A percentile compares a stretch with the other conserved stretches of the same genome.
phyloP scores from a whole-genome alignment of 1,284 basidiomycete genomes.

The Ceratobasidium sp. region DNA sequence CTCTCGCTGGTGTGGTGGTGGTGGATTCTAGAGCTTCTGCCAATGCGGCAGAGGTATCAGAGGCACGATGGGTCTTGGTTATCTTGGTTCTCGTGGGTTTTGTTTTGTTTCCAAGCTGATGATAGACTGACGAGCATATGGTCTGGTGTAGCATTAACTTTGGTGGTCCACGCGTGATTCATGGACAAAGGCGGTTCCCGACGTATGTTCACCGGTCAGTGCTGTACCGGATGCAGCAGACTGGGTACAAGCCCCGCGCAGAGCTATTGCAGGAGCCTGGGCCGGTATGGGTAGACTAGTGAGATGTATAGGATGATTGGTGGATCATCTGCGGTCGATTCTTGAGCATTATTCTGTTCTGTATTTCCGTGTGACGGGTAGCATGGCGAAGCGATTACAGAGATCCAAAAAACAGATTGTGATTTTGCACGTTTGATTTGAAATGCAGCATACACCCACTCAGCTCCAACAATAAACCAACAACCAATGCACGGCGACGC shows the following conservation, averaged over 20 bases:
- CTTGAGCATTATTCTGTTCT: too few relatives aligned
- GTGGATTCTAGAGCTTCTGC: conserved; percentile 49
- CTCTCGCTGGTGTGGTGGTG: conserved; percentile 42
- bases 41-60: conserved; percentile 45
- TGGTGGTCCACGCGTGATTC: conserved; percentile 28
- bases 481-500: too few relatives aligned
- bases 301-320: too few relatives aligned
- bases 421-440: too few relatives aligned
- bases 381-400: too few relatives aligned
- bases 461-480: too few relatives aligned
- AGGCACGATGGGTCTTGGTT: conserved; percentile 22
- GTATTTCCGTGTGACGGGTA: too few relatives aligned
- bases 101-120: not conserved
- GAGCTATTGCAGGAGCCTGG: conserved; percentile 30
- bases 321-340: too few relatives aligned
- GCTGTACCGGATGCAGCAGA: conserved; percentile 31
- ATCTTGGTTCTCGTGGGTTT: conserved; percentile 36
- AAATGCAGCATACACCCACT: too few relatives aligned
- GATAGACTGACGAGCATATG: not conserved
- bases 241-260: conserved; percentile 47
- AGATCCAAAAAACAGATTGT: too few relatives aligned
- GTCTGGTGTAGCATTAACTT: conserved; percentile 22
- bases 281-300: conserved; percentile 36
- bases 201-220: conserved; percentile 47
- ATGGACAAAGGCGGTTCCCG: conserved; percentile 43